Conservation (phyloP, 768 basidiomycete species). For the Clavulina sp. region DNA sequence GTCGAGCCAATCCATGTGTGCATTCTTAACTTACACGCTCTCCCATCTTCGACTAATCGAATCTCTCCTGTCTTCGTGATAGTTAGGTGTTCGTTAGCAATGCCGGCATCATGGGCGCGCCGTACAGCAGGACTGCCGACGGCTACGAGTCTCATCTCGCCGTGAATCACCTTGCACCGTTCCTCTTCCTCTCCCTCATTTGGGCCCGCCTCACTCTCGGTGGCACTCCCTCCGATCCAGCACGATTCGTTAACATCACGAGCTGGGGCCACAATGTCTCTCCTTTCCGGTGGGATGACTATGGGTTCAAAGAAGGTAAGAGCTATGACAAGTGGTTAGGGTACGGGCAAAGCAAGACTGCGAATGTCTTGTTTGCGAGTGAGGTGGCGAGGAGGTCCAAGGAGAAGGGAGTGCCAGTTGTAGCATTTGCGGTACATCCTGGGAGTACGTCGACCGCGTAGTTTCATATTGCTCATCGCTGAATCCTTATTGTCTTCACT, state of each 20-base stretch:
- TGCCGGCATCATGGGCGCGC: background rate
- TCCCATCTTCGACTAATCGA: background rate
- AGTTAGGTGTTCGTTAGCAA: conserved; percentile 10
- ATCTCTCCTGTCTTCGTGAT: background rate
- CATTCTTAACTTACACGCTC: background rate
- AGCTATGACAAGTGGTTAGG: conserved; percentile 1
- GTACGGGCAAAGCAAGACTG: conserved; percentile 9
- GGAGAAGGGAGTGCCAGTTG: background rate
- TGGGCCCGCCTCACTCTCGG: background rate
- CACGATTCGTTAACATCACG: conserved; percentile 7
- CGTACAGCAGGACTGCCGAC: background rate
- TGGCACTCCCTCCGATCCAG: background rate
- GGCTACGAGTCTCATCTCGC: conserved; percentile 10
- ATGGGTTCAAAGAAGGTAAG: conserved; percentile 1
- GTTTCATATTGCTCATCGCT: background rate
- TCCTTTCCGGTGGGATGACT: background rate
- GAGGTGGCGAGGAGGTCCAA: conserved; percentile 3
- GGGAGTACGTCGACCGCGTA: conserved; percentile 1
- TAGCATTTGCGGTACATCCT: conserved; percentile 1
- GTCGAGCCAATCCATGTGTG: conserved; percentile 10
- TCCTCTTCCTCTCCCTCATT: conserved; percentile 10
- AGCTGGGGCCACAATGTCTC: background rate
- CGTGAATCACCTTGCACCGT: conserved; percentile 9
- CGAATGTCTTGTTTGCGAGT: conserved; percentile 8
- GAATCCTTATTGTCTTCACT: background rate